Percentiles rank a stretch among this genome's conserved stretches.
Evolutionary conservation across 1,284 basidiomycete species (phyloP).

Genomic region (Thecaphora thlaspeos): DNA sequence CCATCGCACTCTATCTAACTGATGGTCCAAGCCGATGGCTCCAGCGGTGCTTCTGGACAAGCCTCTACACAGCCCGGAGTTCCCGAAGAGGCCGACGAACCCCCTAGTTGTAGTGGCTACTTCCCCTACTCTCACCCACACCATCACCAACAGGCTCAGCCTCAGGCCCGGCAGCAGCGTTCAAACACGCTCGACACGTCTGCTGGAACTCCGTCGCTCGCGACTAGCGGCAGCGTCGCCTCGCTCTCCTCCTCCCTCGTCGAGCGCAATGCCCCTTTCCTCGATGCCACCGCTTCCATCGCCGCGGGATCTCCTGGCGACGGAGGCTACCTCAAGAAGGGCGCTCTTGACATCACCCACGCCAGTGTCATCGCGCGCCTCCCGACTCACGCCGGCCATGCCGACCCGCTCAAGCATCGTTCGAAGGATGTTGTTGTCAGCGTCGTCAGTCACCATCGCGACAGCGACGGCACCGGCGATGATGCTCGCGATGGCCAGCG

Average conservation of each 20-base stretch:
- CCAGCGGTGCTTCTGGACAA: slow-evolving; percentile 39
- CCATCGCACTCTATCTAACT: slow-evolving; percentile 11
- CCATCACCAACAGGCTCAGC: slow-evolving; percentile 8
- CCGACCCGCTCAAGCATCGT: not conserved
- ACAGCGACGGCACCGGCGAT: slow-evolving; percentile 10
- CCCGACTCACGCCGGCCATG: not conserved
- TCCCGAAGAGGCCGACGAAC: slow-evolving; percentile 36
- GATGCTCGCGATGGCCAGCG: slow-evolving; percentile 22
- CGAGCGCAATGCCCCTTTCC: not conserved
- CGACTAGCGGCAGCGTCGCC: slow-evolving; percentile 14
- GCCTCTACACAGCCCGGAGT: slow-evolving; percentile 36
- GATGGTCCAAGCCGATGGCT: slow-evolving; percentile 40
- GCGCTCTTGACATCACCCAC: not conserved
- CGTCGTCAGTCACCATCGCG: slow-evolving; percentile 2
- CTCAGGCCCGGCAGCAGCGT: slow-evolving; percentile 10
- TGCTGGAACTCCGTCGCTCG: not conserved
- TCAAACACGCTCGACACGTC: not conserved
- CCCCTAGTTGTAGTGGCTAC: slow-evolving; percentile 47
- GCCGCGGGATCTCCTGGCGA: not conserved
- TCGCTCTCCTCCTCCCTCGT: slow-evolving; percentile 15
- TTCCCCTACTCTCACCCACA: slow-evolving; percentile 18
- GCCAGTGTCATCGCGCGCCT: not conserved
- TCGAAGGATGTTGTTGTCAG: slow-evolving; percentile 12
- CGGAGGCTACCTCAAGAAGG: not conserved
- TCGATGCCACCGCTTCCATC: not conserved